Conservation (phyloP, 108 stramenopile genomes). For the Chaetoceros muelleri region DNA sequence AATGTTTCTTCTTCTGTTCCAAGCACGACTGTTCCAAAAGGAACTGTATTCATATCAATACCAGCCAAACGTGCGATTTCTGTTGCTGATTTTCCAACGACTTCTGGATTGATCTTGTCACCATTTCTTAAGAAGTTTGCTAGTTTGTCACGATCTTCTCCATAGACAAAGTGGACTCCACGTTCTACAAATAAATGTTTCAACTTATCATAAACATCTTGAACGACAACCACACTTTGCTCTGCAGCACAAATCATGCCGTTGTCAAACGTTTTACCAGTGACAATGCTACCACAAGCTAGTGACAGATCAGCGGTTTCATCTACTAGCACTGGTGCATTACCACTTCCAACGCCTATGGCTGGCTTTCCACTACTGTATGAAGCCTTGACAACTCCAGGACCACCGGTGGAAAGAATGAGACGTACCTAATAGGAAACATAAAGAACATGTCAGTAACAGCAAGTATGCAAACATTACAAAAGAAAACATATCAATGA, state of each 20-base stretch:
- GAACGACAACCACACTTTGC: conserved; percentile 19
- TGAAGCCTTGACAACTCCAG: conserved; percentile 22
- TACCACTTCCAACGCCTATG: conserved; percentile 22
- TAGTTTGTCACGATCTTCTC: conserved; percentile 21
- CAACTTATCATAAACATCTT: conserved; percentile 22
- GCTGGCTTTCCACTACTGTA: conserved; percentile 22
- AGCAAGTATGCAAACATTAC: background rate
- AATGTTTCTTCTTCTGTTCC: background rate
- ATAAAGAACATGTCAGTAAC: too few species aligned
- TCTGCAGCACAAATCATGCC: conserved; percentile 31
- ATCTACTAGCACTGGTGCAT: conserved; percentile 21
- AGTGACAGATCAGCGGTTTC: conserved; percentile 27
- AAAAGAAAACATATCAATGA: background rate
- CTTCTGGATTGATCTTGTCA: conserved; percentile 20
- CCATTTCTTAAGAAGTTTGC: conserved; percentile 8
- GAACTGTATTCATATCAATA: conserved; percentile 7
- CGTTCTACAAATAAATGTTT: conserved; percentile 11
- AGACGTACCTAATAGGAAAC: too few species aligned
- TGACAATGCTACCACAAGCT: conserved; percentile 15
- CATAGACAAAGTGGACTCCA: conserved; percentile 18
- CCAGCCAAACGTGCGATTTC: conserved; percentile 16
- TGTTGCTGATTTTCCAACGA: conserved; percentile 25
- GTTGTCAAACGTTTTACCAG: conserved; percentile 30
- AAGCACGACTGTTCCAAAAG: conserved; percentile 16
- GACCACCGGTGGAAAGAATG: conserved; percentile 21